These are phyloP conservation scores for Xylaria arbuscula DNA, from an alignment of 2,329 filamentous ascomycete genomes.

Conservation along the genomic window DNA sequence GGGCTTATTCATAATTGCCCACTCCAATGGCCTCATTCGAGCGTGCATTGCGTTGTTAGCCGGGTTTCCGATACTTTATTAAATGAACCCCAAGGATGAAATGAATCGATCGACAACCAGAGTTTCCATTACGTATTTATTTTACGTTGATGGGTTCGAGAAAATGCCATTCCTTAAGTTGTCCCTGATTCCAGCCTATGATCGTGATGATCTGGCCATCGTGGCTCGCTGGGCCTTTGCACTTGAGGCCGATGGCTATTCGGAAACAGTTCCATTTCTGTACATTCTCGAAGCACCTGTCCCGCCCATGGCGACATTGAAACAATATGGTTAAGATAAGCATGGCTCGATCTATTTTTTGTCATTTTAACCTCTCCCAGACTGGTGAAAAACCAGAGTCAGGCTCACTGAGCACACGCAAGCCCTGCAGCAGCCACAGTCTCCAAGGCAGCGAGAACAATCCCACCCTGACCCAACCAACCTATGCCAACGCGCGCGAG, in stretches of 20 bases:
- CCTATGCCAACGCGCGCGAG: neutral
- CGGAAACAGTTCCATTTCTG: conserved; percentile 33
- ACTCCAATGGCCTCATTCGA: conserved; percentile 29
- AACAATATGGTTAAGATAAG: conserved; percentile 17
- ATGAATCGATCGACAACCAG: conserved; percentile 33
- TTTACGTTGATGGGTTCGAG: conserved; percentile 2
- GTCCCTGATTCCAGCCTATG: conserved; percentile 21
- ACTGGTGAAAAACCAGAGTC: neutral
- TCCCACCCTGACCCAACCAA: neutral
- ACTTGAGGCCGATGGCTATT: conserved; percentile 10
- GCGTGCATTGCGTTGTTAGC: conserved; percentile 27
- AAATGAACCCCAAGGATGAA: conserved; percentile 32
- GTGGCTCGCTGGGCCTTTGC: conserved; percentile 23
- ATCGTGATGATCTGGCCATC: conserved; percentile 14
- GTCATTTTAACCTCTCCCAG: neutral
- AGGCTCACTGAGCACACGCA: neutral
- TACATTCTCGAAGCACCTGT: conserved; percentile 5
- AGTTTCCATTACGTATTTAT: conserved; percentile 39
- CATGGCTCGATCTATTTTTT: conserved; percentile 25
- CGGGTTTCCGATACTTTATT: conserved; percentile 35
- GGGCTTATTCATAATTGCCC: conserved; percentile 14
- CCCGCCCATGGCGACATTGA: conserved; percentile 28
- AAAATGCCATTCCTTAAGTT: neutral
- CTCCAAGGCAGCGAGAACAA: neutral
- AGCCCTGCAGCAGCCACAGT: neutral